Percentiles rank a stretch among this genome's conserved stretches.
Evolutionary conservation across 1,284 basidiomycete genomes (phyloP).

Genomic region (Microbotryum silenes-acaulis): DNA sequence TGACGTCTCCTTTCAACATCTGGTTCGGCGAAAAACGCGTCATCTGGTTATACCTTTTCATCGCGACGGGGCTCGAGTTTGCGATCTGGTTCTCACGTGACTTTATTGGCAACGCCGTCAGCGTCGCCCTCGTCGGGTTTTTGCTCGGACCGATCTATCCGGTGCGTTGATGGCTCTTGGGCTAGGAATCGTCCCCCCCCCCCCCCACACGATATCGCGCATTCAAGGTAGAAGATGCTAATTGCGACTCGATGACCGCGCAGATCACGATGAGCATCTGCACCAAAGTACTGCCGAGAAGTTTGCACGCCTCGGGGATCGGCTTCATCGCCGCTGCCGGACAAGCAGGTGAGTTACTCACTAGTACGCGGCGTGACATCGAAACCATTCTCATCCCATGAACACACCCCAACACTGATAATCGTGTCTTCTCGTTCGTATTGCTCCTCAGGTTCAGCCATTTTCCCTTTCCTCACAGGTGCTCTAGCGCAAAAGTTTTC

Average conservation of each 20-base stretch:
- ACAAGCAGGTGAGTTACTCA: neutral
- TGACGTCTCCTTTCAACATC: conserved; percentile 11
- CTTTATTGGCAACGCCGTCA: conserved; percentile 21
- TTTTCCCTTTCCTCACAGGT: conserved; percentile 27
- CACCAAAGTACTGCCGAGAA: conserved; percentile 13
- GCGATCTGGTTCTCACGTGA: conserved; percentile 24
- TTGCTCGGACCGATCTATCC: conserved; percentile 4
- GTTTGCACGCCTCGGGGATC: conserved; percentile 9
- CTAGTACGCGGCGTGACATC: neutral
- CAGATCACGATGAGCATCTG: conserved; percentile 10
- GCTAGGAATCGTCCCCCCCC: neutral
- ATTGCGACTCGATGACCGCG: no score
- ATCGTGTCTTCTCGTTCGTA: neutral
- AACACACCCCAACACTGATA: neutral
- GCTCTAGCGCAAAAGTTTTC: conserved; percentile 16
- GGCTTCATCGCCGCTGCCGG: conserved; percentile 23
- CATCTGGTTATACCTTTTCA: conserved; percentile 12
- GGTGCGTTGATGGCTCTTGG: neutral
- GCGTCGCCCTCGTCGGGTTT: neutral
- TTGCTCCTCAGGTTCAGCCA: conserved; percentile 6
- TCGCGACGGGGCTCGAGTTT: conserved; percentile 22
- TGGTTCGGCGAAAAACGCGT: conserved; percentile 19
- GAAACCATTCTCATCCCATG: neutral
- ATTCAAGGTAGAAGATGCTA: no score
- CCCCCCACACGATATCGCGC: no score